Base-by-base conservation (phyloP, 441 rosid genomes). In the Adansonia gregorii region DNA sequence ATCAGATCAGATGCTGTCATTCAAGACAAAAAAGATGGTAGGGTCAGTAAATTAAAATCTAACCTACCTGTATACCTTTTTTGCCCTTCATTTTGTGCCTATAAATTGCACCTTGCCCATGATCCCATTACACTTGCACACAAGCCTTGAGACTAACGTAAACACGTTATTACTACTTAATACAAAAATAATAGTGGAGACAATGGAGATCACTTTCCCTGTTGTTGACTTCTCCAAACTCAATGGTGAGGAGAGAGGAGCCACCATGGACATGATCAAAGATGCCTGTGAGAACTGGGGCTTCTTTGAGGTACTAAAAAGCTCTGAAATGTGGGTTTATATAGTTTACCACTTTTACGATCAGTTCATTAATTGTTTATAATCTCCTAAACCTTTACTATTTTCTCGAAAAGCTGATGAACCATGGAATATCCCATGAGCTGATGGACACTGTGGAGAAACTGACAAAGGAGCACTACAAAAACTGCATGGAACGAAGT, bases 211-310 rank as follows among this genome's bases (percentile, higher is more conserved):
- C 12, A 35, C 39, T 71, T 86, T 90, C 83, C 94, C 94, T 19
- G 75, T 90, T 45, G 79, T 89, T 46, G 87, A 90, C 87, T 75
- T 86, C 82, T 83, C 88, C 72, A 83, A 80, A 70, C 84, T 89
- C 76, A 82, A 82, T 76, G 86, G 86, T 41, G 86, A 82, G 56
- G 87, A 83, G 74, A 89, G 88, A 77, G 75, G 71, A 74, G 78
- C 80, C 67, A 83, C 85, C 82, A 86, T 89, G 89, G 81, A 85
- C 46, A 72, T 77, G 75, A 89, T 89, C 74, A 81, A 85, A 22
- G 91, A 93, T 80, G 98, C 98, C 78, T 92, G 98, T 74, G 94
- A 89, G 83, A 93, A 90, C 64, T 93, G 98, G 98, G 98, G 94
- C 43, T 93, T 93, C 94, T 92, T 93, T 81, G 97, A 93, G 98